Percentiles rank a stretch among this genome's conserved stretches.
Evolutionary conservation across 768 basidiomycete genomes (phyloP).

Genomic region (Erythrobasidium yunnanense): DNA sequence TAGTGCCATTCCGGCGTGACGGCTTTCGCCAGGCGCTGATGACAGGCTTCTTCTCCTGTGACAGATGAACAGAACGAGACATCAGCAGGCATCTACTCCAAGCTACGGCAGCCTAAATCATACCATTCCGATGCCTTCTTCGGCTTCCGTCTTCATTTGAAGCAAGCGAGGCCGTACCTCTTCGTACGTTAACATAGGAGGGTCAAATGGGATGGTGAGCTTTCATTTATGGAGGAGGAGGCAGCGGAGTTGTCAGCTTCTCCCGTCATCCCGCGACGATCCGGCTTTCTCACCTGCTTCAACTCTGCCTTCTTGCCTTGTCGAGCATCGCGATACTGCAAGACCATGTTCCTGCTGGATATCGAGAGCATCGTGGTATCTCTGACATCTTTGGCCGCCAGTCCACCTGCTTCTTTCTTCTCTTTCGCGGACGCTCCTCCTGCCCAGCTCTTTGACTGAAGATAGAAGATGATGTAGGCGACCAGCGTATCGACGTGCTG

Average conservation of each 20-base stretch:
- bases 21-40: slow-evolving; percentile 4
- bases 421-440: slow-evolving; percentile 45
- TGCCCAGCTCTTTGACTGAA: slow-evolving; percentile 54
- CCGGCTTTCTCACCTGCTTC: neutral
- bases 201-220: slow-evolving; percentile 55
- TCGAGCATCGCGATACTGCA: slow-evolving; percentile 19
- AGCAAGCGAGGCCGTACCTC: slow-evolving; percentile 71
- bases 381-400: neutral
- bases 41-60: slow-evolving; percentile 13
- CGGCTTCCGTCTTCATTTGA: slow-evolving; percentile 67
- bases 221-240: slow-evolving; percentile 43
- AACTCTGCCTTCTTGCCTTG: neutral
- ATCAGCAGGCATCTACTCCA: neutral
- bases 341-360: slow-evolving; percentile 7
- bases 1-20: neutral
- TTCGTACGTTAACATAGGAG: slow-evolving; percentile 62
- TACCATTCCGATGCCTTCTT: slow-evolving; percentile 71
- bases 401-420: slow-evolving; percentile 30
- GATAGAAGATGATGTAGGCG: slow-evolving; percentile 52
- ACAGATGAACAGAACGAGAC: neutral
- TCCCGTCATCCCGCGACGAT: neutral
- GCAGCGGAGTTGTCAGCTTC: neutral
- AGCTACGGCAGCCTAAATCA: slow-evolving; percentile 30
- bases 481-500: slow-evolving; percentile 73
- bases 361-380: slow-evolving; percentile 24